Evolutionary conservation across 1,139 yeast genomes (phyloP), one percentile per base, ranked within the genome.

Genomic region (Taphrina communis): DNA sequence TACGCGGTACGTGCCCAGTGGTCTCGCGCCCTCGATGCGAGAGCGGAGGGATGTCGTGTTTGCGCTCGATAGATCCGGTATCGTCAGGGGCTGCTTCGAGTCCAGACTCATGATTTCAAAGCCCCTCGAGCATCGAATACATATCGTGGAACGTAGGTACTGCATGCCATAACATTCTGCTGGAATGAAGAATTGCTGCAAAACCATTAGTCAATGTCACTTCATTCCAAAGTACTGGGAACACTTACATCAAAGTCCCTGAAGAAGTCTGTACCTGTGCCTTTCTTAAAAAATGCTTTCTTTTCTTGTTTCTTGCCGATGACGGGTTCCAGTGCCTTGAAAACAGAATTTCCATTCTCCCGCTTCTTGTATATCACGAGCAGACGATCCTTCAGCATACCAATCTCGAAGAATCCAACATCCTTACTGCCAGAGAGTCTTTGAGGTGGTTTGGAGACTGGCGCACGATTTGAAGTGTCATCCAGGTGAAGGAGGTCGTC

Each of bases 111-210:
- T 80, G 25, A 88, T 82, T 72, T 89, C 89, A 73, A 88, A 86
- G 0, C 94, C 94, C 73, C 85, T 85, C 52, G 85, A 80, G 1
- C 92, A 84, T 74, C 88, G 89, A 0, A 88, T 84, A 0, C 91
- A 86, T 52, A 84, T 82, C 21, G 84, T 78, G 6, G 80, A 79
- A 70, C 80, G 80, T 70, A 82, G 77, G 70, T 84, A 81, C 9
- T 77, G 76, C 36, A 80, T 72, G 1, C 79, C 78, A 53, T 72
- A 71, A 11, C 77, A 70, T 44, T 80, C 82, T 3, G 76, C 72
- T 3, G 78, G 77, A 11, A 76, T 72, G 56, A 72, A 73, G 63
- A 79, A 74, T 58, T 76, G 61, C 62, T 58, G 46, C 19, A 44
- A 11, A 41, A 25, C 2, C 31, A 25, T 25, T 25, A 25, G 31